Conservation (phyloP, 2,329 filamentous ascomycete species). For the Diaporthe vaccinii region DNA sequence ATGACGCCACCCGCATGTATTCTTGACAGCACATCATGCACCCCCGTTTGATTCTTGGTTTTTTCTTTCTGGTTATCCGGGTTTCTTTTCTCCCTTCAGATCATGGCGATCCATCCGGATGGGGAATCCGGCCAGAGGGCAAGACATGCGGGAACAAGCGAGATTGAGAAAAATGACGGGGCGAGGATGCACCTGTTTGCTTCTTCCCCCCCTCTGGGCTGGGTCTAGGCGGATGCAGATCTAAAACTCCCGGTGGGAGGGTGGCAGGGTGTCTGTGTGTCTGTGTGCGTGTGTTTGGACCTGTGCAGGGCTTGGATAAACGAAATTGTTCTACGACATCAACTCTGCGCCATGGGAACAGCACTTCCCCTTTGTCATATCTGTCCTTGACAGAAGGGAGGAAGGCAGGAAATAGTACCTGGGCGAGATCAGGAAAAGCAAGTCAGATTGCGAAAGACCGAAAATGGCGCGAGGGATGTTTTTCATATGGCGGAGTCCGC, state of each 20-base stretch:
- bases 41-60: slow-evolving; percentile 22
- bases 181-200: not conserved
- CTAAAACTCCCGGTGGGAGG: slow-evolving; percentile 14
- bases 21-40: slow-evolving; percentile 32
- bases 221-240: slow-evolving; percentile 31
- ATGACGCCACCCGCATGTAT: slow-evolving; percentile 26
- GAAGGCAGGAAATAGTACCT: not conserved
- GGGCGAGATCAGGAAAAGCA: slow-evolving; percentile 1
- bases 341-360: slow-evolving; percentile 12
- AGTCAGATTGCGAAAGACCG: slow-evolving; percentile 3
- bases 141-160: slow-evolving; percentile 34
- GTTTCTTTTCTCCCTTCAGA: slow-evolving; percentile 19
- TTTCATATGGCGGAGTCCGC: slow-evolving; percentile 8
- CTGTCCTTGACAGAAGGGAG: not conserved
- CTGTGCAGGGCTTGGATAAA: slow-evolving; percentile 4
- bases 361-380: not conserved
- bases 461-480: slow-evolving; percentile 2
- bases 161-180: slow-evolving; percentile 16
- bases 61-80: not conserved
- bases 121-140: slow-evolving; percentile 23
- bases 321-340: slow-evolving; percentile 33
- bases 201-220: not conserved
- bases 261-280: not conserved
- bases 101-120: slow-evolving; percentile 13
- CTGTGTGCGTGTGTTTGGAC: not conserved